Percentiles rank a stretch among this genome's conserved stretches.
Evolutionary conservation across 2,329 filamentous ascomycete genomes (phyloP).

Genomic region (Tolypocladium guangdongense): DNA sequence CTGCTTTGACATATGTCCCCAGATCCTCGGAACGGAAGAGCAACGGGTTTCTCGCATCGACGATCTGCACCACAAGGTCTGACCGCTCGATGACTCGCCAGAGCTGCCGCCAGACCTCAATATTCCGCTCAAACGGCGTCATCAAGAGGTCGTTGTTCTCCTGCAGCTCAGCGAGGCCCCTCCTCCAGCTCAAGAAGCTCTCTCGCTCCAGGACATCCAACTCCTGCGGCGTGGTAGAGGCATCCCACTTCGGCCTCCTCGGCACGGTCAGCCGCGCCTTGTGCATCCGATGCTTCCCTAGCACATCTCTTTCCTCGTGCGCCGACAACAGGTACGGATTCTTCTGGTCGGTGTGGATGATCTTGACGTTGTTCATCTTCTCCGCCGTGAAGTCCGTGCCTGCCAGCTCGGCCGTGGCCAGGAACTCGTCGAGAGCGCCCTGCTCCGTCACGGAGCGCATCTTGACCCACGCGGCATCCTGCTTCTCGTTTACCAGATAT

Average conservation of each 20-base stretch:
- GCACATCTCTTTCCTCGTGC: slow-evolving; percentile 66
- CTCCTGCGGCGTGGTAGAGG: slow-evolving; percentile 70
- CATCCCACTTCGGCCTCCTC: slow-evolving; percentile 79
- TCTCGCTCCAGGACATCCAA: slow-evolving; percentile 71
- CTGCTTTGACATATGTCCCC: slow-evolving; percentile 87
- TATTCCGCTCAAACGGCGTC: slow-evolving; percentile 94
- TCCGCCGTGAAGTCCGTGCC: slow-evolving; percentile 97
- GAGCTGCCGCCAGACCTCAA: slow-evolving; percentile 95
- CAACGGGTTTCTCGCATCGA: slow-evolving; percentile 89
- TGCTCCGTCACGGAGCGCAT: slow-evolving; percentile 99
- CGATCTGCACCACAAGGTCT: slow-evolving; percentile 93
- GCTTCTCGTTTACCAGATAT: slow-evolving; percentile 83
- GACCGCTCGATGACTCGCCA: slow-evolving; percentile 98
- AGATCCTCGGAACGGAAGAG: slow-evolving; percentile 91
- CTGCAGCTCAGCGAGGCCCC: slow-evolving; percentile 83
- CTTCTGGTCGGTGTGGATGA: slow-evolving; percentile 91
- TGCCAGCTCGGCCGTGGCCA: slow-evolving; percentile 91
- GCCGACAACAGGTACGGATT: slow-evolving; percentile 88
- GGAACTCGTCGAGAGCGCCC: slow-evolving; percentile 89
- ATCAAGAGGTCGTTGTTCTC: slow-evolving; percentile 91
- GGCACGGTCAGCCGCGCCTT: slow-evolving; percentile 75
- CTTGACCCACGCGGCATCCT: slow-evolving; percentile 95
- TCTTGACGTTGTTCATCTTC: slow-evolving; percentile 98
- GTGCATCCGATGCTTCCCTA: slow-evolving; percentile 77
- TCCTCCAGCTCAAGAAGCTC: slow-evolving; percentile 75